These are phyloP conservation scores for Akanthomyces muscarius DNA, from an alignment of 2,329 filamentous ascomycete species.

Conservation along the genomic window DNA sequence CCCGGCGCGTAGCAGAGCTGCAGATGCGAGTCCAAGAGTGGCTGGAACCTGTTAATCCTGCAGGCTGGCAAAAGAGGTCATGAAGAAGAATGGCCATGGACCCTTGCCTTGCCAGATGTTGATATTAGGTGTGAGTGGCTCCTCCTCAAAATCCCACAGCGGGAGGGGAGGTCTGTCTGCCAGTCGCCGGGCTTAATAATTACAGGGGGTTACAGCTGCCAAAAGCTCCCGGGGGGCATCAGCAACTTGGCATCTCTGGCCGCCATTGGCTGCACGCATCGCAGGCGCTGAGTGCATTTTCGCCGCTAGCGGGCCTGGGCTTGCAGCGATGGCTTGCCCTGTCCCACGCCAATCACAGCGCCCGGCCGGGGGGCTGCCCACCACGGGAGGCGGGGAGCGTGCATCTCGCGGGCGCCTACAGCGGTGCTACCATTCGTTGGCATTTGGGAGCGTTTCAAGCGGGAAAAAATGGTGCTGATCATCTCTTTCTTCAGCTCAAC, in stretches of 20 bases:
- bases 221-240: too few relatives aligned
- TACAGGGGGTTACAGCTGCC: too few relatives aligned
- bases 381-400: not conserved
- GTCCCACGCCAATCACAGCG: not conserved
- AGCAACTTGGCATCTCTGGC: too few relatives aligned
- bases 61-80: too few relatives aligned
- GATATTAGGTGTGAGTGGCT: not conserved
- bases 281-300: too few relatives aligned
- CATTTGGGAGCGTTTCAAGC: too few relatives aligned
- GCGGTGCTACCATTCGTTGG: constrained; percentile 2
- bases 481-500: too few relatives aligned
- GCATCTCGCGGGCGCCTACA: constrained; percentile 10
- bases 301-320: too few relatives aligned
- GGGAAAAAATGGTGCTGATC: too few relatives aligned
- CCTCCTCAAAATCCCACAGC: too few relatives aligned
- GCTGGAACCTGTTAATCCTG: not conserved
- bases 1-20: constrained; percentile 6
- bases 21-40: not conserved
- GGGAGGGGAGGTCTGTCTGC: not conserved
- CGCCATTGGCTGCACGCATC: not conserved
- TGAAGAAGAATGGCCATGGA: not conserved
- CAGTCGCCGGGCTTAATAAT: too few relatives aligned
- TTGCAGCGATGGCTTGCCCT: too few relatives aligned
- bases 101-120: not conserved
- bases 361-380: not conserved